phyloP scores from a whole-genome alignment of 768 basidiomycete species.

The Gelatoporia subvermispora region DNA sequence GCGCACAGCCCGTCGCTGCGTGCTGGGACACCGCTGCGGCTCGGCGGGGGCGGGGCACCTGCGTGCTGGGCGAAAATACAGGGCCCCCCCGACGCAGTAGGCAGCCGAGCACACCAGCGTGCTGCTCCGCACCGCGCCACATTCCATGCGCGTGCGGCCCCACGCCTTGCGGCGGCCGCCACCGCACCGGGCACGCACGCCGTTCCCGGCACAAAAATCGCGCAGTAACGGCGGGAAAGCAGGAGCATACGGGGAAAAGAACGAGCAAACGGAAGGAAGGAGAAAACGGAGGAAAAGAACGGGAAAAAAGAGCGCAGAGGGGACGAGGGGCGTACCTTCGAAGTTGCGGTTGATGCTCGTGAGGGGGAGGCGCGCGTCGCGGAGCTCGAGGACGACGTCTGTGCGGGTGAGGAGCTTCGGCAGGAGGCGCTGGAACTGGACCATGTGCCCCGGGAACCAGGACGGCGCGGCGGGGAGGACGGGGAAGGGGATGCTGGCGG shows the following conservation, averaged over 20 bases:
- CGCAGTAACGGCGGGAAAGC: too few relatives aligned
- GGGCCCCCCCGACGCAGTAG: too few relatives aligned
- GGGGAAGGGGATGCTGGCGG: slow-evolving; percentile 35
- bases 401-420: slow-evolving; percentile 75
- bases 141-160: neutral
- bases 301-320: slow-evolving; percentile 1
- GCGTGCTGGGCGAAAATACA: too few relatives aligned
- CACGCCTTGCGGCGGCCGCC: neutral
- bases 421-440: slow-evolving; percentile 72
- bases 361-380: slow-evolving; percentile 89
- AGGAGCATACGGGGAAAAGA: too few relatives aligned
- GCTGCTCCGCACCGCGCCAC: neutral
- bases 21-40: too few relatives aligned
- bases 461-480: slow-evolving; percentile 70
- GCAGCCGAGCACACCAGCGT: neutral
- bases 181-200: neutral
- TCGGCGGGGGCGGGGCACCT: too few relatives aligned
- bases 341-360: slow-evolving; percentile 90
- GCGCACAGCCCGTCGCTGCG: too few relatives aligned
- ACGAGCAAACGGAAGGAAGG: too few relatives aligned
- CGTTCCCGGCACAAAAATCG: too few relatives aligned
- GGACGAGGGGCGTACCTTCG: slow-evolving; percentile 55
- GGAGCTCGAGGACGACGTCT: slow-evolving; percentile 89
- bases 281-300: neutral
- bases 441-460: slow-evolving; percentile 98